phyloP scores from a whole-genome alignment of 768 basidiomycete species.

The Tulasnella sp. region DNA sequence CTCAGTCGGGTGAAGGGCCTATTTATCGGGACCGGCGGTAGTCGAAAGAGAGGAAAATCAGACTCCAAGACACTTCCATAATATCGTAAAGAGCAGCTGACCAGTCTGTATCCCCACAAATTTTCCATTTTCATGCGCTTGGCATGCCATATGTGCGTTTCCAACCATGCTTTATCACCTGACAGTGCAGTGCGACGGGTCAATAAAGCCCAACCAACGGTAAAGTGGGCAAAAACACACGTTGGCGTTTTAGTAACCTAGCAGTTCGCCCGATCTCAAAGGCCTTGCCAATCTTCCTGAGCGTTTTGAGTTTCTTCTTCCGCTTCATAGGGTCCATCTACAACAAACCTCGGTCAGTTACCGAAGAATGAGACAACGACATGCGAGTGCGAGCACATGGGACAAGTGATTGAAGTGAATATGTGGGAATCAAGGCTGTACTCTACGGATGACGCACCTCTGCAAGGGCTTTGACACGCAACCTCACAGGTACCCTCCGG shows the following conservation, averaged over 20 bases:
- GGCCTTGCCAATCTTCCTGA: slow-evolving; percentile 52
- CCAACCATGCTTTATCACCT: slow-evolving; percentile 88
- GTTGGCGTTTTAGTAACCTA: slow-evolving; percentile 55
- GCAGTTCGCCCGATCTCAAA: slow-evolving; percentile 48
- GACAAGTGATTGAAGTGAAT: not conserved
- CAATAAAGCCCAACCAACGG: not conserved
- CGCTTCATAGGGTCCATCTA: slow-evolving; percentile 44
- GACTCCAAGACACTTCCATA: not conserved
- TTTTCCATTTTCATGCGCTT: slow-evolving; percentile 93
- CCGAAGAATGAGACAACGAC: not conserved
- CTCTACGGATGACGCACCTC: slow-evolving; percentile 46
- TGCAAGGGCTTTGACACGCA: slow-evolving; percentile 66
- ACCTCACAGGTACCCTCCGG: slow-evolving; percentile 71
- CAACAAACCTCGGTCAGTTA: no score
- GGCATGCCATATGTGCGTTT: slow-evolving; percentile 95
- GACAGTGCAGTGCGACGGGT: not conserved
- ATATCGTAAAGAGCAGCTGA: slow-evolving; percentile 26
- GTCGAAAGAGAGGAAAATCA: not conserved
- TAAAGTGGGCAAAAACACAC: slow-evolving; percentile 32
- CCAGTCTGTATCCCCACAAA: slow-evolving; percentile 84
- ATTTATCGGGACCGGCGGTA: not conserved
- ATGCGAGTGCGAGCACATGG: not conserved
- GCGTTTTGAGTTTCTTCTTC: slow-evolving; percentile 28
- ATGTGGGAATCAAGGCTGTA: no score
- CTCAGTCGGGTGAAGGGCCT: slow-evolving; percentile 81